Evolutionary conservation across 805 yeast genomes (phyloP), one percentile per base, ranked within the genome.

Genomic region (Metschnikowia henanensis): DNA sequence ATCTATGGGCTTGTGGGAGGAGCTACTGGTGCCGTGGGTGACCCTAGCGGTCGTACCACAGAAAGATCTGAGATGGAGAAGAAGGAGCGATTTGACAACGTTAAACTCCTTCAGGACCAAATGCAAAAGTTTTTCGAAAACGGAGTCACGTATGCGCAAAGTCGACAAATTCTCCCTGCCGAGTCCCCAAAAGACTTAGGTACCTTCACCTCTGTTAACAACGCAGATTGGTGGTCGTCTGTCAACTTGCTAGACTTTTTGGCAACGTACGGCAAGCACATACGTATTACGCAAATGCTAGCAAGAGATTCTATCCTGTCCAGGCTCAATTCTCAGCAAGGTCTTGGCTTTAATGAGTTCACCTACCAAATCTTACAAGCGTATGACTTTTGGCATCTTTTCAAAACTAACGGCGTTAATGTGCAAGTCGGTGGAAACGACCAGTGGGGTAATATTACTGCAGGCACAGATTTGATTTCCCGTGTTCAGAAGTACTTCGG

Each of bases 371-470:
- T 92, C 16, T 67, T 94, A 43, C 99, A 94, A 64, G 98, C 97
- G 0, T 94, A 80, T 61, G 99, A 94, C 60, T 94, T 89, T 59
- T 89, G 84, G 75, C 89, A 91, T 59, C 66, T 94, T 45, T 81
- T 80, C 68, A 75, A 74, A 30, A 61, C 76, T 13, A 65, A 78
- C 29, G 64, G 70, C 3, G 91, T 91, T 33, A 72, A 74, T 33
- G 65, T 90, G 12, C 98, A 94, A 67, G 82, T 87, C 28, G 99
- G 99, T 19, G 99, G 99, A 5, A 90, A 87, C 59, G 99, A 94
- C 61, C 99, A 94, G 65, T 94, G 97, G 90, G 99, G 99, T 1
- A 94, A 94, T 57, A 94, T 94, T 46, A 88, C 95, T 2, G 97
- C 98, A 0, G 99, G 99, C 0, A 78, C 87, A 30, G 99, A 94